phyloP scores from a whole-genome alignment of 2,329 filamentous ascomycete genomes.

The Paecilomyces niveus region DNA sequence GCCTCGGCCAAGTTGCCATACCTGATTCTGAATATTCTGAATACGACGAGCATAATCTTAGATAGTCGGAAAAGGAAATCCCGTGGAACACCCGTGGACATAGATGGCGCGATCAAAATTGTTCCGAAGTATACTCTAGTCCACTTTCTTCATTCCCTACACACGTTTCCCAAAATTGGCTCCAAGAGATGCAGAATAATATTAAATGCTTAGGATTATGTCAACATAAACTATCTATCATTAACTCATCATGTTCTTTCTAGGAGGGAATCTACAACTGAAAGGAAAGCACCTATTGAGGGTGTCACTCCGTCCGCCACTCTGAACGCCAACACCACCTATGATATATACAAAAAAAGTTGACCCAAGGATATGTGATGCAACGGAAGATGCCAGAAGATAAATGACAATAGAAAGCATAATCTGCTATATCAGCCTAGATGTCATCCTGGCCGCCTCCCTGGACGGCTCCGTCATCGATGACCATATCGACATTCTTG shows the following conservation, averaged over 20 bases:
- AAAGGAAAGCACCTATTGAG: background rate
- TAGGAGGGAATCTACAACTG: background rate
- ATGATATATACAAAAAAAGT: background rate
- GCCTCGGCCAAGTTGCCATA: background rate
- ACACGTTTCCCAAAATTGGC: background rate
- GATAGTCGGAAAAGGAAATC: background rate
- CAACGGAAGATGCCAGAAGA: background rate
- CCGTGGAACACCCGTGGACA: background rate
- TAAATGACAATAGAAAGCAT: background rate
- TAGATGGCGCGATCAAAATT: background rate
- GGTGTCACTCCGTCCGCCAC: background rate
- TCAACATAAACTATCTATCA: background rate
- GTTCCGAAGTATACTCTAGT: background rate
- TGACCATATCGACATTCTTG: constrained; percentile 61
- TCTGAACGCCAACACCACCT: background rate
- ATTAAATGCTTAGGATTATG: background rate
- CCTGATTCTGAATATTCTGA: background rate
- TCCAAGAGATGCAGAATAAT: background rate
- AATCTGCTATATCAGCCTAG: background rate
- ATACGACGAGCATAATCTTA: no score
- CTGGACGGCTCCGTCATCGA: constrained; percentile 21
- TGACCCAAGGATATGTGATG: background rate
- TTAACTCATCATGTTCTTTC: background rate
- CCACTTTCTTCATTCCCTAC: background rate
- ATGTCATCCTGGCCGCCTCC: constrained; percentile 12